Percentiles rank a stretch among this genome's conserved stretches.
These are phyloP conservation scores for Myochromella boudieri DNA, from an alignment of 768 basidiomycete species.

Conservation along the genomic window DNA sequence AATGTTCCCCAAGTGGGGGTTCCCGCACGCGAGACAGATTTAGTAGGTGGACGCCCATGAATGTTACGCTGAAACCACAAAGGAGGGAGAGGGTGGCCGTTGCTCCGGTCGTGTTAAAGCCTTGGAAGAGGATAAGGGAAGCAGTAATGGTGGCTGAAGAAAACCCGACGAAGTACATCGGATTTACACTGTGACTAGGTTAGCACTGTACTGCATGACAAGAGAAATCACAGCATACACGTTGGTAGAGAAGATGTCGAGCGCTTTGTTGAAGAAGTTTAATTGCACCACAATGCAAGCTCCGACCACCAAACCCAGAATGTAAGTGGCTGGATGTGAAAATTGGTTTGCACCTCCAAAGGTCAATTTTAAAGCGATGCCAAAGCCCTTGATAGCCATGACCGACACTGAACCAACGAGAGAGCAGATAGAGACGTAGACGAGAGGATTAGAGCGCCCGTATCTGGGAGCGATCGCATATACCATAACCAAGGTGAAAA, in stretches of 20 bases:
- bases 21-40: constrained; percentile 72
- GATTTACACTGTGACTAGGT: constrained; percentile 72
- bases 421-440: constrained; percentile 97
- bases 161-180: constrained; percentile 97
- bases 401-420: constrained; percentile 94
- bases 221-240: constrained; percentile 60
- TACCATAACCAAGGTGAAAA: constrained; percentile 85
- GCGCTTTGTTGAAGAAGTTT: constrained; percentile 98
- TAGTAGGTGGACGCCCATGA: constrained; percentile 95
- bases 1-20: constrained; percentile 37
- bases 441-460: constrained; percentile 84
- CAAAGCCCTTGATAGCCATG: constrained; percentile 99
- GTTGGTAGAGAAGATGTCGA: constrained; percentile 96
- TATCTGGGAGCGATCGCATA: constrained; percentile 81
- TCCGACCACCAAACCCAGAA: constrained; percentile 82
- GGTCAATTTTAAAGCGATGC: constrained; percentile 94
- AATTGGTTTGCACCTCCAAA: constrained; percentile 94
- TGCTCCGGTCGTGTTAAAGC: constrained; percentile 86
- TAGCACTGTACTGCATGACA: neutral
- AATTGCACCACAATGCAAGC: constrained; percentile 90
- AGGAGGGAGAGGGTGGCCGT: constrained; percentile 85
- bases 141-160: constrained; percentile 91
- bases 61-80: constrained; percentile 88
- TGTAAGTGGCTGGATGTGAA: constrained; percentile 92
- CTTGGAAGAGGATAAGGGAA: constrained; percentile 95